Percentiles rank a stretch among this genome's conserved stretches.
These are phyloP conservation scores for Paraphaeosphaeria minitans DNA, from an alignment of 2,329 filamentous ascomycete genomes.

Conservation along the genomic window DNA sequence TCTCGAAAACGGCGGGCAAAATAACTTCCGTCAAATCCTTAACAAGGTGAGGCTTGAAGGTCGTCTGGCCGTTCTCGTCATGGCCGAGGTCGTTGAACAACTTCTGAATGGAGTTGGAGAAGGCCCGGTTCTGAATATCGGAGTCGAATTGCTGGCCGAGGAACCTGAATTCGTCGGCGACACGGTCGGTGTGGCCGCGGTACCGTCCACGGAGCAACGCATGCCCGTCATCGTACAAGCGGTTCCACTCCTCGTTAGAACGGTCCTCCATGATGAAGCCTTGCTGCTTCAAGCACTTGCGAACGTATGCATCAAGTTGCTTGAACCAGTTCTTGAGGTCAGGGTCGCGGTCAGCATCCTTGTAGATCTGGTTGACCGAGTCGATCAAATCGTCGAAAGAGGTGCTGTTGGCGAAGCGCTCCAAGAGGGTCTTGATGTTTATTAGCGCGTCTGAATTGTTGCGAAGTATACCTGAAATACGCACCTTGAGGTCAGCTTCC, in stretches of 20 bases:
- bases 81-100: constrained; percentile 90
- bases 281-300: constrained; percentile 83
- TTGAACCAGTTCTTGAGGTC: constrained; percentile 92
- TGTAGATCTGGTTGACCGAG: constrained; percentile 83
- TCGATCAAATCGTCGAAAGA: constrained; percentile 86
- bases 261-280: constrained; percentile 86
- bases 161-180: constrained; percentile 91
- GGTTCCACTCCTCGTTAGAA: constrained; percentile 81
- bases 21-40: constrained; percentile 90
- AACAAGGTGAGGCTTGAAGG: constrained; percentile 90
- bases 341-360: constrained; percentile 81
- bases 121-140: constrained; percentile 83
- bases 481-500: constrained; percentile 78
- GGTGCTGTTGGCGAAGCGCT: constrained; percentile 94
- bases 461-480: constrained; percentile 48
- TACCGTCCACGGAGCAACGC: constrained; percentile 91
- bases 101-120: constrained; percentile 76
- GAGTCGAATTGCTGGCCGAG: constrained; percentile 85
- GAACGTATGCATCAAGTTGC: constrained; percentile 75
- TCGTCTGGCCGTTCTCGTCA: constrained; percentile 79
- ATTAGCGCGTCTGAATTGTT: constrained; percentile 56
- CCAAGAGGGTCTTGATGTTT: constrained; percentile 73
- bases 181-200: constrained; percentile 79
- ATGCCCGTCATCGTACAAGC: constrained; percentile 81
- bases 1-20: constrained; percentile 80